Evolutionary conservation across 495 filamentous ascomycete genomes (phyloP).

Genomic region (Rhizodiscina lignyota): DNA sequence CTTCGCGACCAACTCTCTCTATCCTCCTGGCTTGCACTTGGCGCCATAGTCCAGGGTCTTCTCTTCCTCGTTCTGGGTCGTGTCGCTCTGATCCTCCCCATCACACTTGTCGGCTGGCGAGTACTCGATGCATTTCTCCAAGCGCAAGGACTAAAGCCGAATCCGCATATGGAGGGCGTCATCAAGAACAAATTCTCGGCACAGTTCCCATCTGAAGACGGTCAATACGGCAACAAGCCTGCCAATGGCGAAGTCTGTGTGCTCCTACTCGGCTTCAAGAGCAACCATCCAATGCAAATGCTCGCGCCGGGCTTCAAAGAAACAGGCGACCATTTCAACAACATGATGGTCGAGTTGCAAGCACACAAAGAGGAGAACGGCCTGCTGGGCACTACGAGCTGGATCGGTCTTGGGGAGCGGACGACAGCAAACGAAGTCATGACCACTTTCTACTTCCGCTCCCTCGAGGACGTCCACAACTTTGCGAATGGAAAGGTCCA

Average conservation of each 20-base stretch:
- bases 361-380: conserved; percentile 9
- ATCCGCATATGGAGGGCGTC: conserved; percentile 21
- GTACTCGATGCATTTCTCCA: conserved; percentile 12
- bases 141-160: conserved; percentile 16
- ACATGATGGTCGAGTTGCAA: conserved; percentile 8
- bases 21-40: conserved; percentile 17
- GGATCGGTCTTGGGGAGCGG: conserved; percentile 7
- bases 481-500: conserved; percentile 33
- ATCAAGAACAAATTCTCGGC: conserved; percentile 20
- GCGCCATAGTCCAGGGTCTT: conserved; percentile 24
- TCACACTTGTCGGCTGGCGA: conserved; percentile 19
- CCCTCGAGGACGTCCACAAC: conserved; percentile 27
- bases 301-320: conserved; percentile 6
- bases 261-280: conserved; percentile 25
- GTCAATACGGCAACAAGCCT: conserved; percentile 17
- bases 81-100: conserved; percentile 19
- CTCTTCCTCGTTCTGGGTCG: conserved; percentile 20
- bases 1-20: conserved; percentile 1
- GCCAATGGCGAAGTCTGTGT: conserved; percentile 21
- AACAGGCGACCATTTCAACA: conserved; percentile 5
- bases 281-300: conserved; percentile 19
- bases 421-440: conserved; percentile 22
- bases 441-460: conserved; percentile 29
- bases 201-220: conserved; percentile 21
- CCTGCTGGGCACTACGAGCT: conserved; percentile 9